phyloP scores from a whole-genome alignment of 2,329 filamentous ascomycete genomes.

The Calonectria multiphialidica region DNA sequence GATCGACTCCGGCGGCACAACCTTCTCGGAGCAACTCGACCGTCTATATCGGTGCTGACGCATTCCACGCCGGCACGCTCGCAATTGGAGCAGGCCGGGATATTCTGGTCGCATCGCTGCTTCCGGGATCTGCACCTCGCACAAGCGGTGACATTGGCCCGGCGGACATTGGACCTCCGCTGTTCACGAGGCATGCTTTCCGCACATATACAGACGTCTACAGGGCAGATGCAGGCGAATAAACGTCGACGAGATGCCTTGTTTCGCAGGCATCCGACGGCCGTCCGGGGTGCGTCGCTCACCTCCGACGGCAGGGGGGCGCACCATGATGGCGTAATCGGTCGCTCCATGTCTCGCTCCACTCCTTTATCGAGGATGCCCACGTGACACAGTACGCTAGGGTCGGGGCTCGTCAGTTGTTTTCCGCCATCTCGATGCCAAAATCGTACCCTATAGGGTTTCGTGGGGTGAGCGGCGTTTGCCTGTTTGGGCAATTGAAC shows the following conservation, averaged over 20 bases:
- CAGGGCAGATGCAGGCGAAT: background rate
- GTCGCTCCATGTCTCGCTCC: background rate
- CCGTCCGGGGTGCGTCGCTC: background rate
- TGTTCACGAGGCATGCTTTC: slow-evolving; percentile 15
- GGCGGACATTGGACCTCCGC: slow-evolving; percentile 27
- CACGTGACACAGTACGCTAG: background rate
- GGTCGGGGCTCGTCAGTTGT: background rate
- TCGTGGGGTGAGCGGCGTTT: background rate
- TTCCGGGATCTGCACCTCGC: slow-evolving; percentile 35
- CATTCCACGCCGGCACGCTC: slow-evolving; percentile 27
- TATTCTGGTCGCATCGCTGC: slow-evolving; percentile 37
- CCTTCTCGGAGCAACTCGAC: slow-evolving; percentile 29
- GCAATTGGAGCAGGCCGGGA: slow-evolving; percentile 37
- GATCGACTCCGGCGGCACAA: background rate
- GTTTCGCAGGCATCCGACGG: background rate
- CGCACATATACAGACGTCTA: background rate
- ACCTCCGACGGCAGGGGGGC: background rate
- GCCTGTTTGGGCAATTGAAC: background rate
- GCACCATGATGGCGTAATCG: background rate
- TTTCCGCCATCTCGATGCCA: background rate
- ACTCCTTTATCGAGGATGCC: background rate
- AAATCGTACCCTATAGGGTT: background rate
- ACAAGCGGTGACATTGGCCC: slow-evolving; percentile 38
- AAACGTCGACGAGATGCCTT: background rate
- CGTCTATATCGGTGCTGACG: slow-evolving; percentile 35